A percentile compares a stretch with the other conserved stretches of the same genome.
phyloP scores from a whole-genome alignment of 2,329 filamentous ascomycete species.

The Penicillium sp. region DNA sequence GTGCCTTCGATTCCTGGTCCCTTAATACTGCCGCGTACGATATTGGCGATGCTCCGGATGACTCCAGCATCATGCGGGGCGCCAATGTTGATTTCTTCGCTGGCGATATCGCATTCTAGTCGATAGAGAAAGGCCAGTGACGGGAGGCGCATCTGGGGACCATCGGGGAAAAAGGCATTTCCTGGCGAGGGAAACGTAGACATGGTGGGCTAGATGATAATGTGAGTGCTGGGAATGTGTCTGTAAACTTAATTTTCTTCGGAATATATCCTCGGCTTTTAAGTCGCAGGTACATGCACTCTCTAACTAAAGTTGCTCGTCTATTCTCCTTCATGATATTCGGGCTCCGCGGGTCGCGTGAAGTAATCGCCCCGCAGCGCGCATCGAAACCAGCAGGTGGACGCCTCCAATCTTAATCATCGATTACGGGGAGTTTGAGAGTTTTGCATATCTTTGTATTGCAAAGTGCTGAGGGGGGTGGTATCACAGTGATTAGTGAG shows the following conservation, averaged over 20 bases:
- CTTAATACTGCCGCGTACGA: slow-evolving; percentile 27
- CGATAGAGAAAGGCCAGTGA: slow-evolving; percentile 26
- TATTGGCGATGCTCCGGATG: slow-evolving; percentile 28
- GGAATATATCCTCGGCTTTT: no score
- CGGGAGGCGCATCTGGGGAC: slow-evolving; percentile 29
- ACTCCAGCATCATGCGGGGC: slow-evolving; percentile 26
- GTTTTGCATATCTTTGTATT: background rate
- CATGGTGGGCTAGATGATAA: background rate
- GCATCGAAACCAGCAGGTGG: slow-evolving; percentile 12
- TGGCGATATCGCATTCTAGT: slow-evolving; percentile 28
- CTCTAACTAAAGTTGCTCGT: background rate
- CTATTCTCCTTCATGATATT: background rate
- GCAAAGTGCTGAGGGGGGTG: background rate
- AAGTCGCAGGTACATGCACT: no score
- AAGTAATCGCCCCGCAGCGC: background rate
- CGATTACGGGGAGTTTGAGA: background rate
- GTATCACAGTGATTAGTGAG: background rate
- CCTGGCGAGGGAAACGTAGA: slow-evolving; percentile 21
- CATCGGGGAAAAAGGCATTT: slow-evolving; percentile 25
- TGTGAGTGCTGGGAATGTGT: no score
- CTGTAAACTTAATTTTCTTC: no score
- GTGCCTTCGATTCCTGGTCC: slow-evolving; percentile 26
- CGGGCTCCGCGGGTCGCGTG: background rate
- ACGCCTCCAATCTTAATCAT: slow-evolving; percentile 13
- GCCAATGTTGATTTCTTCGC: slow-evolving; percentile 27